These are phyloP conservation scores for Penicillium mononematosum DNA, from an alignment of 495 filamentous ascomycete genomes.

Conservation along the genomic window DNA sequence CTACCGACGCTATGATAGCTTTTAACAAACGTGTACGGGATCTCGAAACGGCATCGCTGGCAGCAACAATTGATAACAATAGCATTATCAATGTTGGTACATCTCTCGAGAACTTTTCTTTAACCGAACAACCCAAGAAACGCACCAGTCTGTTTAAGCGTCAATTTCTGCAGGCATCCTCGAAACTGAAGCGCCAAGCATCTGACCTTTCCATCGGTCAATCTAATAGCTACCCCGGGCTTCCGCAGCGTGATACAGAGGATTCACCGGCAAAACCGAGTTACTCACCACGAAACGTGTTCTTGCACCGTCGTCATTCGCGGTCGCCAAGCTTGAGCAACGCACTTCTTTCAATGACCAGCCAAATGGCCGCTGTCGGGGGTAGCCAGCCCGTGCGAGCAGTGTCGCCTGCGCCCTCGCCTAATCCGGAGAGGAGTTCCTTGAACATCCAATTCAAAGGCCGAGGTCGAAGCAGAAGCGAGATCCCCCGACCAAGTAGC, in stretches of 20 bases:
- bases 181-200: slow-evolving; percentile 34
- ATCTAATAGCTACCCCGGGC: slow-evolving; percentile 27
- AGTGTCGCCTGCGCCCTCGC: slow-evolving; percentile 37
- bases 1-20: slow-evolving; percentile 46
- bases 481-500: slow-evolving; percentile 53
- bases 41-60: slow-evolving; percentile 55
- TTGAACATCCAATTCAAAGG: slow-evolving; percentile 53
- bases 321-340: slow-evolving; percentile 62
- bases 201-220: slow-evolving; percentile 36
- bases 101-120: slow-evolving; percentile 61
- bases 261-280: slow-evolving; percentile 45
- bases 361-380: slow-evolving; percentile 61
- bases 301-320: slow-evolving; percentile 43
- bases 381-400: slow-evolving; percentile 55
- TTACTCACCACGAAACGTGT: slow-evolving; percentile 55
- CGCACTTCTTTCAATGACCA: slow-evolving; percentile 62
- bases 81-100: slow-evolving; percentile 54
- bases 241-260: slow-evolving; percentile 34
- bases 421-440: slow-evolving; percentile 53
- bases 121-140: slow-evolving; percentile 48
- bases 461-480: slow-evolving; percentile 73
- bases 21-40: slow-evolving; percentile 45
- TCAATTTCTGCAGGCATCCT: slow-evolving; percentile 46
- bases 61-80: slow-evolving; percentile 65
- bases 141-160: slow-evolving; percentile 52